Evolutionary conservation across 371 early-diverging fungal genomes (phyloP), one percentile per base, ranked within the genome.

Genomic region (Mortierella sp.): DNA sequence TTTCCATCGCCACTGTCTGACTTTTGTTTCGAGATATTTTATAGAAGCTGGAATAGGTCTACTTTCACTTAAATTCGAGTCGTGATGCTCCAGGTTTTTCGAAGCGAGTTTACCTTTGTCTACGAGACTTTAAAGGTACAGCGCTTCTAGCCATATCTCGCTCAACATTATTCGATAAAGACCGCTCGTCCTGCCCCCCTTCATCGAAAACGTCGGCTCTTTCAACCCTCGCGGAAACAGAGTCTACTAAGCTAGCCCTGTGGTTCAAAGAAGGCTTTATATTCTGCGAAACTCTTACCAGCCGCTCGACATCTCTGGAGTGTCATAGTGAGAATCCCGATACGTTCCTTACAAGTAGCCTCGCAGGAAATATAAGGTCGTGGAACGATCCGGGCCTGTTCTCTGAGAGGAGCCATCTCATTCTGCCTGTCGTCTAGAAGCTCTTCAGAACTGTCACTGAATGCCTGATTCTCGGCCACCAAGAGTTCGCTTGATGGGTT

Each of bases 321-420:
- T 15, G 22, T 24, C 36, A 53, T 16, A 8, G 33, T 24, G 33
- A 33, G 21, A 33, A 22, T 19, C 48, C 36, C 5, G 61, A 22
- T 24, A 53, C 22, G 21, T 19, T 61, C 2, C 50, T 58, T 45
- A 53, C 36, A 4, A 69, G 52, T 1, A 74, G 55, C 59, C 68
- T 69, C 28, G 57, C 58, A 0, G 69, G 74, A n/a, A 69, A 64
- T 15, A 62, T 52, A 48, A 64, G 58, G 15, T 28, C 43, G 16
- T 33, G 32, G 15, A 33, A 33, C 7, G 60, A 72, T 33, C n/a
- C 47, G 16, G 28, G 28, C 36, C 48, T 2, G 62, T 8, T 38
- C 64, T 19, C 45, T 0, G 16, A 9, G 24, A 2, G 8, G 28
- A 22, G 70, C 10, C 0, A n/a, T 4, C 7, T 8, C 22, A 16